These are phyloP conservation scores for Macrophomina tecta DNA, from an alignment of 2,329 filamentous ascomycete species.

Conservation along the genomic window DNA sequence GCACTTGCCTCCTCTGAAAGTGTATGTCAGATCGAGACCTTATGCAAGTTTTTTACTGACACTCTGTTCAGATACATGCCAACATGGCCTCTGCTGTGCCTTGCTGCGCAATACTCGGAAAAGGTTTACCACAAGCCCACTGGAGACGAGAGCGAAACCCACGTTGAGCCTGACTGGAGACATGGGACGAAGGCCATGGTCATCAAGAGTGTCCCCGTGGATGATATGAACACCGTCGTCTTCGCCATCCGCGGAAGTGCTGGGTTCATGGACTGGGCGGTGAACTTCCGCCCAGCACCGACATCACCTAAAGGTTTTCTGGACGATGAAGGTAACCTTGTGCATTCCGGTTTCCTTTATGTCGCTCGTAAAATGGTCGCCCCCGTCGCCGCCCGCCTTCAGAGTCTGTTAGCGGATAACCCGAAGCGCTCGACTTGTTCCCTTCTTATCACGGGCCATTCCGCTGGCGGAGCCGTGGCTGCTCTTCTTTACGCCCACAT, in stretches of 20 bases:
- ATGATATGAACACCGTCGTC: conserved; percentile 78
- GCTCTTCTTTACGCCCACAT: conserved; percentile 82
- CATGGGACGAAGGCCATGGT: conserved; percentile 85
- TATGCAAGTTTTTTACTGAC: not conserved
- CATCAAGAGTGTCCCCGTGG: conserved; percentile 79
- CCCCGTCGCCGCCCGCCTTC: conserved; percentile 73
- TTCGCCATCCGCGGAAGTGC: conserved; percentile 84
- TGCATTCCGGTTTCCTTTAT: conserved; percentile 79
- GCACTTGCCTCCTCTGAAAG: conserved; percentile 69
- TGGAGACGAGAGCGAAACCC: conserved; percentile 68
- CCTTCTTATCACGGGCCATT: conserved; percentile 84
- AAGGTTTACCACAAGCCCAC: conserved; percentile 72
- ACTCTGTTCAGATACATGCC: conserved; percentile 64
- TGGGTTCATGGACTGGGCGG: conserved; percentile 83
- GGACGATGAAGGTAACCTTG: conserved; percentile 77
- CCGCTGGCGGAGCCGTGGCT: conserved; percentile 83
- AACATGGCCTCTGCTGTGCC: conserved; percentile 77
- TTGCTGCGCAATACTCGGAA: conserved; percentile 79
- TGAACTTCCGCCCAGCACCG: conserved; percentile 76
- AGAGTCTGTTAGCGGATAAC: conserved; percentile 73
- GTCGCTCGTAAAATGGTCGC: conserved; percentile 77
- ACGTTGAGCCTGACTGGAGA: conserved; percentile 73
- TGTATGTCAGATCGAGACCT: conserved; percentile 56
- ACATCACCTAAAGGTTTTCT: conserved; percentile 71
- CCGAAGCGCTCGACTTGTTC: conserved; percentile 70